These are phyloP conservation scores for Chrysopogon serrulatus DNA, from an alignment of 176 grass and related monocot species.

Conservation along the genomic window DNA sequence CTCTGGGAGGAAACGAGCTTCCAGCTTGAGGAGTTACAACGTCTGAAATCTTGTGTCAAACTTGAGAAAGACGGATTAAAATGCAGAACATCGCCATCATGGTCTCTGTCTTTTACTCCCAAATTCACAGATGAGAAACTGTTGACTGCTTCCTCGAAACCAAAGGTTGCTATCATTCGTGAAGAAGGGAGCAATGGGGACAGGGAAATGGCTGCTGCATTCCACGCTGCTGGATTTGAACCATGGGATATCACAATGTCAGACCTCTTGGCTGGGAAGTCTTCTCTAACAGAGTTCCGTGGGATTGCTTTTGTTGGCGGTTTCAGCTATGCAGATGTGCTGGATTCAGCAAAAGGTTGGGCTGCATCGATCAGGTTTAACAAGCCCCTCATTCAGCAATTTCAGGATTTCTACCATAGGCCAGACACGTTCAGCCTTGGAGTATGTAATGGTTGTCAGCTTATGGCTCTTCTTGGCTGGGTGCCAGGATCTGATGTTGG, in stretches of 20 bases:
- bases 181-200: conserved; percentile 91
- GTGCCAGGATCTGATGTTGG: conserved; percentile 58
- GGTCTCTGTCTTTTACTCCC: conserved; percentile 66
- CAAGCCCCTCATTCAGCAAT: conserved; percentile 54
- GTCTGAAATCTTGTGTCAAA: conserved; percentile 61
- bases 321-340: conserved; percentile 83
- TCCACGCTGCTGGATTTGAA: conserved; percentile 75
- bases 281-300: conserved; percentile 45
- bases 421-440: conserved; percentile 81
- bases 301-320: conserved; percentile 83
- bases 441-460: conserved; percentile 83
- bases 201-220: conserved; percentile 78
- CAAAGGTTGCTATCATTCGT: conserved; percentile 75
- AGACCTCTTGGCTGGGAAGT: conserved; percentile 44
- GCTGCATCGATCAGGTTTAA: conserved; percentile 82
- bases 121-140: conserved; percentile 51
- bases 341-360: conserved; percentile 85
- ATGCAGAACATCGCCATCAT: conserved; percentile 41
- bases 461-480: conserved; percentile 95
- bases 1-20: conserved; percentile 91
- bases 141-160: conserved; percentile 46
- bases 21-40: conserved; percentile 71
- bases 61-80: conserved; percentile 83
- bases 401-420: conserved; percentile 74
- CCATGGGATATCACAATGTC: conserved; percentile 82